Percentiles rank a stretch among this genome's conserved stretches.
phyloP scores from a whole-genome alignment of 768 basidiomycete species.

The Boletellus ananas region DNA sequence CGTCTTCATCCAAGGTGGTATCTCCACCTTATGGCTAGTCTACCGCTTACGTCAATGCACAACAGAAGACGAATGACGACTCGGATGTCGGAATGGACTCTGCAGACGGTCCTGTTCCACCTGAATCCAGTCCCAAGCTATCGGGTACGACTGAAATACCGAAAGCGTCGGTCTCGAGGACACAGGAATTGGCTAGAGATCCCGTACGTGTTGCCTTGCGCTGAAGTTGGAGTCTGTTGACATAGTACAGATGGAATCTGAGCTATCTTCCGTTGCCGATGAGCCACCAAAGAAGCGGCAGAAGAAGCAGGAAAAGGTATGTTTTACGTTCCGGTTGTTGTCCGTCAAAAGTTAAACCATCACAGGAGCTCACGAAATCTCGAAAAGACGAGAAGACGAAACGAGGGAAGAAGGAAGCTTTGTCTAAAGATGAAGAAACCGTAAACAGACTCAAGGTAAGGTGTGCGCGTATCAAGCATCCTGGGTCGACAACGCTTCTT shows the following conservation, averaged over 20 bases:
- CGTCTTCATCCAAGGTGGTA: background rate
- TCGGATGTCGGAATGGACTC: constrained; percentile 12
- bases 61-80: background rate
- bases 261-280: constrained; percentile 57
- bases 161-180: constrained; percentile 4
- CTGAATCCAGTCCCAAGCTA: constrained; percentile 6
- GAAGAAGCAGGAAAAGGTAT: constrained; percentile 38
- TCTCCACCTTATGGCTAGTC: background rate
- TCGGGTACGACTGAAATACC: background rate
- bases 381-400: constrained; percentile 25
- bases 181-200: constrained; percentile 7
- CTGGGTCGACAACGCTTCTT: background rate
- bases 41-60: background rate
- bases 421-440: constrained; percentile 64
- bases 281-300: constrained; percentile 50
- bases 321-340: background rate
- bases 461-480: background rate
- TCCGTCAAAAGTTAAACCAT: background rate
- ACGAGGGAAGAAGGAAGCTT: constrained; percentile 29
- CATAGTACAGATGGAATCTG: constrained; percentile 36
- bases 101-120: constrained; percentile 8
- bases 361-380: constrained; percentile 22
- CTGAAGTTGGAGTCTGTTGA: constrained; percentile 21
- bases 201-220: constrained; percentile 16
- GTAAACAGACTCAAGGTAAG: constrained; percentile 72